Evolutionary conservation across 192 early-diverging fungal genomes (phyloP).

Genomic region (Podila horticola): DNA sequence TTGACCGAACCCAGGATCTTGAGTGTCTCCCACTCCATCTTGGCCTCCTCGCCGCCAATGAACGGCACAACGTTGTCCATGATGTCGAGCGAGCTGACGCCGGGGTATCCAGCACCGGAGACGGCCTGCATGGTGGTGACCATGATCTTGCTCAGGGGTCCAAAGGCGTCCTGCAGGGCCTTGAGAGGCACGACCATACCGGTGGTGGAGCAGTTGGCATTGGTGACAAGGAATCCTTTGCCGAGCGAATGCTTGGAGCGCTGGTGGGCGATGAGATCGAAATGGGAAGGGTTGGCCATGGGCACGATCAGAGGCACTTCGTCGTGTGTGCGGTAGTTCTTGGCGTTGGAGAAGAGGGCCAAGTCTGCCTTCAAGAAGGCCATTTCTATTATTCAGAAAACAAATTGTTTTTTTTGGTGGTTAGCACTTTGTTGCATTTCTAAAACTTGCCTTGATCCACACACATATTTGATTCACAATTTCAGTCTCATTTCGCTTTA

Average conservation of each 20-base stretch:
- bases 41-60: slow-evolving; percentile 96
- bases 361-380: slow-evolving; percentile 89
- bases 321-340: slow-evolving; percentile 93
- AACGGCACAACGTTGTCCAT: slow-evolving; percentile 96
- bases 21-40: slow-evolving; percentile 93
- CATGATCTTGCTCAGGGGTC: slow-evolving; percentile 80
- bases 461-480: background rate
- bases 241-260: slow-evolving; percentile 64
- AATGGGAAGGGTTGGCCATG: slow-evolving; percentile 89
- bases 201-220: slow-evolving; percentile 99
- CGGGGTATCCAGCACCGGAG: slow-evolving; percentile 98
- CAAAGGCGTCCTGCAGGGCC: slow-evolving; percentile 92
- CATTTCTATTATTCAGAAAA: slow-evolving; percentile 63
- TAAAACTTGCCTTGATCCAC: background rate
- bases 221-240: slow-evolving; percentile 93
- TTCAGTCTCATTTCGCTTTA: background rate
- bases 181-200: slow-evolving; percentile 92
- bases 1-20: slow-evolving; percentile 90
- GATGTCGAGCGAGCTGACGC: slow-evolving; percentile 94
- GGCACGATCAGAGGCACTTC: slow-evolving; percentile 95
- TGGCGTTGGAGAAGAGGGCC: slow-evolving; percentile 95
- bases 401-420: background rate
- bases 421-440: background rate
- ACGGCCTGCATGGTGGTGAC: slow-evolving; percentile 97
- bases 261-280: slow-evolving; percentile 84